A percentile compares a stretch with the other conserved stretches of the same genome.
These are phyloP conservation scores for Fusarium kyushuense DNA, from an alignment of 2,329 filamentous ascomycete genomes.

Conservation along the genomic window DNA sequence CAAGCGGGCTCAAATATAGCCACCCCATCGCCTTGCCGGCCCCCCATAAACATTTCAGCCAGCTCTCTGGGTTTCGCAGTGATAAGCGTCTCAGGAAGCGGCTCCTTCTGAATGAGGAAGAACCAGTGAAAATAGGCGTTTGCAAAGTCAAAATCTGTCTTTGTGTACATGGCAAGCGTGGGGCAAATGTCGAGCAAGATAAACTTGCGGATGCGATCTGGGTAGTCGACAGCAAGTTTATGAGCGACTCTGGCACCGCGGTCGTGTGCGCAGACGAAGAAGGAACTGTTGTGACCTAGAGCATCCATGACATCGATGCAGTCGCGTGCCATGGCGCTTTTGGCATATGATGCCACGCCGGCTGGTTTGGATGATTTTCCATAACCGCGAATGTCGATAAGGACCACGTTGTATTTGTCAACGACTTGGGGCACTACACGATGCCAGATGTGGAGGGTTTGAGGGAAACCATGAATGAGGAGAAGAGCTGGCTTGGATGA, in stretches of 20 bases:
- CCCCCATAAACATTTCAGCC: constrained; percentile 58
- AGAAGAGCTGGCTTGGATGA: constrained; percentile 57
- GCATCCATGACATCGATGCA: constrained; percentile 59
- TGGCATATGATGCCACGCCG: constrained; percentile 55
- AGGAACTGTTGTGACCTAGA: constrained; percentile 53
- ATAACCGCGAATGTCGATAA: constrained; percentile 65
- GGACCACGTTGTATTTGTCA: constrained; percentile 57
- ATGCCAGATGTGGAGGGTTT: constrained; percentile 66
- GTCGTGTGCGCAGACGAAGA: constrained; percentile 67
- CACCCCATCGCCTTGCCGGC: constrained; percentile 52
- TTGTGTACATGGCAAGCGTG: constrained; percentile 65
- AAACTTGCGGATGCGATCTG: constrained; percentile 55
- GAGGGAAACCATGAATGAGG: constrained; percentile 65
- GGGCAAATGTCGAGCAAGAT: constrained; percentile 67
- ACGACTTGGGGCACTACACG: constrained; percentile 56
- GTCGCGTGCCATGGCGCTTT: constrained; percentile 63
- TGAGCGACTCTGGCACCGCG: constrained; percentile 68
- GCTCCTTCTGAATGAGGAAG: constrained; percentile 64
- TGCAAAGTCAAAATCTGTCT: constrained; percentile 58
- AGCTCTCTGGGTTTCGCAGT: constrained; percentile 54
- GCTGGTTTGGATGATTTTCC: constrained; percentile 62
- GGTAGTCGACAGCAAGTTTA: constrained; percentile 63
- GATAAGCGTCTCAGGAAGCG: constrained; percentile 64
- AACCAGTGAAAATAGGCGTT: constrained; percentile 70
- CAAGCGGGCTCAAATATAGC: constrained; percentile 51